A percentile compares a stretch with the other conserved stretches of the same genome.
Conservation (phyloP, 2,329 filamentous ascomycete genomes). For the Aspergillus terreus region DNA sequence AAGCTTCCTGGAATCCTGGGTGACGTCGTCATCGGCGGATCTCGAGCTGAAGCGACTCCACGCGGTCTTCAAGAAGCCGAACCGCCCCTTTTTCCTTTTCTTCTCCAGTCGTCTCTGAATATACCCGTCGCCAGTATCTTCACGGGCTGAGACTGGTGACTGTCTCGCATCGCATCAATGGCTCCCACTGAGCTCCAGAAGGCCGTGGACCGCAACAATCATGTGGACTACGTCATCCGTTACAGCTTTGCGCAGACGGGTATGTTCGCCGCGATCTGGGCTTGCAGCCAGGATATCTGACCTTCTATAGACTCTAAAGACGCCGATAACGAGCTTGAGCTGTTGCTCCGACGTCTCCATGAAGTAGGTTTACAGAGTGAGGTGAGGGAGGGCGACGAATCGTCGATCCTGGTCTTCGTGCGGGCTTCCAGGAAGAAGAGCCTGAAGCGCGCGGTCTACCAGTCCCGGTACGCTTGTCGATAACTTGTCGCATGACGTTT, state of each 20-base stretch:
- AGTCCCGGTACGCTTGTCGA: conserved; percentile 56
- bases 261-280: conserved; percentile 33
- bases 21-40: neutral
- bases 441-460: conserved; percentile 77
- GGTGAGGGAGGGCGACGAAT: conserved; percentile 73
- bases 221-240: conserved; percentile 86
- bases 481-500: neutral
- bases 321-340: conserved; percentile 72
- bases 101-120: neutral
- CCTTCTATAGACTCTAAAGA: conserved; percentile 57
- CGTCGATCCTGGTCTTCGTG: conserved; percentile 78
- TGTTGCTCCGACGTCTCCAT: conserved; percentile 72
- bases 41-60: neutral
- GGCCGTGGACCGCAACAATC: conserved; percentile 46
- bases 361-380: conserved; percentile 79
- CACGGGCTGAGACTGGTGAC: neutral
- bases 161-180: neutral
- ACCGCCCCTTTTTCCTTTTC: neutral
- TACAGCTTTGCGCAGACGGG: conserved; percentile 69
- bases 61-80: neutral
- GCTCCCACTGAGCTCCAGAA: neutral
- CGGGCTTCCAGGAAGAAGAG: conserved; percentile 69
- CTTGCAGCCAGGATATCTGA: conserved; percentile 1
- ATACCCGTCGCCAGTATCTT: neutral
- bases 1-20: neutral